Evolutionary conservation across 257 asterid species (phyloP), one percentile per base, ranked within the genome.

Genomic region (Prunella vulgaris): DNA sequence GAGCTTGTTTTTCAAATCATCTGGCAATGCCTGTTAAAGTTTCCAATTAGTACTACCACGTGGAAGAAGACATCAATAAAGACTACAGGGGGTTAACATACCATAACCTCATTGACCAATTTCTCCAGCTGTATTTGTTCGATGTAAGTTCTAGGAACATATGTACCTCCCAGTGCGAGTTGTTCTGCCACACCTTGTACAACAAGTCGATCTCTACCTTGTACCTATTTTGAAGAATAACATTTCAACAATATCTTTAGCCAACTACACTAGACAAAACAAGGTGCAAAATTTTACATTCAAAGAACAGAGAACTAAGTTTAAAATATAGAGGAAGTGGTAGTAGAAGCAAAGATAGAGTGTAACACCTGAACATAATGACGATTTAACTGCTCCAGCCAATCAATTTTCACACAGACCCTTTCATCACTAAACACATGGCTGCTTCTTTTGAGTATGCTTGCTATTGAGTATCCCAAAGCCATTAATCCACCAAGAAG

Each of bases 401-500:
- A 87, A 77, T 94, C 99, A 66, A 94, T 79, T 84, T 94, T 94
- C 73, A 91, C 93, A 46, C 95, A 92, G 77, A 87, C 96, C 80
- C 85, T 87, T 61, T 94, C 99, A 42, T 91, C 89, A 60, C 75
- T 68, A 74, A 94, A 86, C 2, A 91, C 81, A 68, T 89, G 97
- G 85, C 99, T 89, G 72, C 79, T 94, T 91, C 99, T 80, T 81
- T 91, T 94, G 71, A 94, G 96, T 69, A 94, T 94, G 73, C 97
- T 82, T 27, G 97, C 99, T 78, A 94, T 94, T 58, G 97, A 91
- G 79, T 94, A 94, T 71, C 99, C 99, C 88, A 94, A 76, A 56
- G 99, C 97, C 99, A 94, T 94, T 73, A 94, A 74, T 38, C 99
- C 99, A 70, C 99, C 97, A 66, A 94, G 97, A 77, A 94, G 99